Evolutionary conservation across 805 yeast species (phyloP), one percentile per base, ranked within the genome.

Genomic region (Teunomyces aglyptinius): DNA sequence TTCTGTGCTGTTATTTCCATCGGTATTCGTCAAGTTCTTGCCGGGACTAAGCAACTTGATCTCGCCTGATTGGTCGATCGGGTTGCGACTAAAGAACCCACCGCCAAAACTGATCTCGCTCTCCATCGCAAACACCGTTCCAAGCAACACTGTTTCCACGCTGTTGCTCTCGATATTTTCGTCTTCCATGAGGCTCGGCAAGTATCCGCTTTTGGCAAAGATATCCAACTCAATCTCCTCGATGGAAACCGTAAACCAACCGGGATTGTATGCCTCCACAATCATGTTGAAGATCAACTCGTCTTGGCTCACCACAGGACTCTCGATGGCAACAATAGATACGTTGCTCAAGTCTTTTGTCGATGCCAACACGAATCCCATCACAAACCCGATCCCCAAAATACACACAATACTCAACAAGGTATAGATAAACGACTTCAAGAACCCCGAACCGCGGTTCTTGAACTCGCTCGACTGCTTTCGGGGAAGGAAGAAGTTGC

Each of bases 361-460:
- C 1, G 96, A 83, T 0, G 97, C 97, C 35, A 91, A 68, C 2
- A 90, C 68, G 59, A 91, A 88, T 0, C 98, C 98, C 57, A 85
- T 73, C 4, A 86, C 71, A 58, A 92, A 89, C 1, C 96, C 96
- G 26, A 86, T 62, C 0, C 82, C 70, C 8, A 88, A 64, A n/a
- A 89, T 71, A 11, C 77, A 61, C 12, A 80, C 53, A 2, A 80
- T 73, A 31, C 76, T 57, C 34, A 73, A 53, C 28, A 77, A 50
- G 0, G 83, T 75, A 51, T 77, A 78, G 43, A 71, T 57, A 27
- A 71, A 64, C 5, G 64, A 61, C 43, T 61, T 68, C 33, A 67
- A 41, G 41, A 61, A 63, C 36, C 53, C 59, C 28, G 52, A 48
- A 36, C 31, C 52, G 34, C 44, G 51, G 36, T 43, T 32, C 18